Percentiles rank a stretch among this genome's conserved stretches.
Evolutionary conservation across 805 yeast genomes (phyloP).

Genomic region (Lipomyces yamanashiensis): DNA sequence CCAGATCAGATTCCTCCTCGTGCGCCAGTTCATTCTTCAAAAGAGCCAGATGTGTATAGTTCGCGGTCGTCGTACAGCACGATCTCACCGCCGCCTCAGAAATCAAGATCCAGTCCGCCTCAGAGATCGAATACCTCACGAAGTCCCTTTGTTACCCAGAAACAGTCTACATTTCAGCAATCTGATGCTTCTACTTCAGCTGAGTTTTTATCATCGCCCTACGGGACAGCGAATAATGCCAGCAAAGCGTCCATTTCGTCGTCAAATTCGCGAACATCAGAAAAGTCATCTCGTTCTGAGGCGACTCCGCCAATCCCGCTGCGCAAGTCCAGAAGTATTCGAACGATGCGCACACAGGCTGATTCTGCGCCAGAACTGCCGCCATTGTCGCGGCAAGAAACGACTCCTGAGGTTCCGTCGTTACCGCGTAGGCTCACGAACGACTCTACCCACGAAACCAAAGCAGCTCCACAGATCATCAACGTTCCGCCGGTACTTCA

Average conservation of each 20-base stretch:
- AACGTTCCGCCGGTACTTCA: background rate
- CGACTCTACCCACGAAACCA: background rate
- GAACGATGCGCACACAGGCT: conserved; percentile 1
- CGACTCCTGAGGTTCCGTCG: background rate
- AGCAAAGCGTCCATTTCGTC: background rate
- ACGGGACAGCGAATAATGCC: background rate
- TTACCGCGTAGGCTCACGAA: background rate
- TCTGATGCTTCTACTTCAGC: background rate
- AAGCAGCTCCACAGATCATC: background rate
- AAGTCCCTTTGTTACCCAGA: conserved; percentile 6
- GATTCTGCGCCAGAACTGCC: conserved; percentile 5
- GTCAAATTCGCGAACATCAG: background rate
- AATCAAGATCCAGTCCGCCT: no score
- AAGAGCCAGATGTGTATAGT: no score
- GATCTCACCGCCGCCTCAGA: no score
- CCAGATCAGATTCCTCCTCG: no score
- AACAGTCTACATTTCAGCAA: background rate
- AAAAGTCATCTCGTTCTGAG: background rate
- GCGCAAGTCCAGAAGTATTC: conserved; percentile 20
- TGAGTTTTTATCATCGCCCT: background rate
- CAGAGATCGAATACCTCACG: background rate
- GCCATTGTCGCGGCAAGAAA: no score
- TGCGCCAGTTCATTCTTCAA: no score
- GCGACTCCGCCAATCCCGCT: conserved; percentile 23
- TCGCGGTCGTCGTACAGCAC: no score